Evolutionary conservation across 345 rosid species (phyloP), one percentile per base, ranked within the genome.

Genomic region (Brassica incana): DNA sequence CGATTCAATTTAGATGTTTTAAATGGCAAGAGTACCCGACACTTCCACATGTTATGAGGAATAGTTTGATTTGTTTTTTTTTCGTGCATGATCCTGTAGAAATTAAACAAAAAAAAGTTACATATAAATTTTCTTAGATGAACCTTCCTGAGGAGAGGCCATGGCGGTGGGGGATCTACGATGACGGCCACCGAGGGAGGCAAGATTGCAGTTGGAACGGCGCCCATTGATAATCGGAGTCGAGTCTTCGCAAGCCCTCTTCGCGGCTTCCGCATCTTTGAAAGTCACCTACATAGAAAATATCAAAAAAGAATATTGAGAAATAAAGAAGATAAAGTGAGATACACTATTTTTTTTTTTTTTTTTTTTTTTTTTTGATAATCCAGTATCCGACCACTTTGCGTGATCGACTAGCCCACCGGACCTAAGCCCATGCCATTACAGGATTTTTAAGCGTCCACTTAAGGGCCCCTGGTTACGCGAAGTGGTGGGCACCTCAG

Each of bases 201-300:
- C 98, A 36, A 92, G 88, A 69, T 95, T 95, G 80, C 99, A 95
- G 84, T 95, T 95, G 67, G 97, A 98, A 0, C 98, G 92, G 66
- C 99, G 98, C 68, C 93, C 96, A 65, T 88, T 93, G 84, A 95
- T 95, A 82, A 89, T 71, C 12, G 99, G 99, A 10, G 89, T 78
- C 11, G 98, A 81, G 56, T 92, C 97, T 73, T 88, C 93, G 40
- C 99, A 95, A 54, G 99, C 99, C 82, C 77, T 90, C 75, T 84
- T 90, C 0, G 99, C 98, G 0, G 94, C 87, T 79, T 90, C 98
- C 18, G 88, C 82, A 11, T 95, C 97, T 91, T 88, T 95, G 71
- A 95, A 95, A 6, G 98, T 95, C 73, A 95, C 99, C 99, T 92
- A 69, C 58, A 74, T 1, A 23, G 11, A 6, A 36, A 1, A 36